Evolutionary conservation across 345 rosid species (phyloP), one percentile per base, ranked within the genome.

Genomic region (Aethionema arabicum): DNA sequence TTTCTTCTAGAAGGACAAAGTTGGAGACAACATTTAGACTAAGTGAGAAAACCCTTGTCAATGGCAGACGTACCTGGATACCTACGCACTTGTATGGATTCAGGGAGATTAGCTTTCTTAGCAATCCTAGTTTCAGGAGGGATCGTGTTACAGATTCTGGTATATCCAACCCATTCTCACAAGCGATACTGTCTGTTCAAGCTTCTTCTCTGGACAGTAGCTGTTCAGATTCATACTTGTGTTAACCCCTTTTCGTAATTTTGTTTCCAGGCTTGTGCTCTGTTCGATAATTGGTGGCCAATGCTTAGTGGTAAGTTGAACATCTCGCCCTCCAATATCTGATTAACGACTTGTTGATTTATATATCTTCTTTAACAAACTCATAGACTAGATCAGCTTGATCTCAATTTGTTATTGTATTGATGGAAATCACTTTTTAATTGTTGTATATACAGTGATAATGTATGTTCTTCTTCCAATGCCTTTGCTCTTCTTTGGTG

Each of bases 211-310:
- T 6, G 6, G n/a, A n/a, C n/a, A n/a, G n/a, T n/a, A n/a, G n/a
- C n/a, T n/a, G n/a, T n/a, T 0, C 52, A 2, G 7, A 2, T 29
- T 59, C 31, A 45, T 16, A 11, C 54, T 13, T 43, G 21, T 45
- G 5, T 29, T 39, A 51, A 46, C 3, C 5, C 31, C 5, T 7
- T 11, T 40, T 37, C 15, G 55, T 58, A 5, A 36, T 59, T 59
- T 32, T 61, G 41, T 67, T 67, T 70, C 43, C 78, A 89, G 98
- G 95, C 98, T 39, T 92, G 99, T 74, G 99, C 97, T 50, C 50
- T 93, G 75, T 93, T 84, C 55, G 32, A 84, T 74, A 93, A 89
- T 40, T 93, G 99, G 99, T 89, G 99, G 99, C 96, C 97, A 37
- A 87, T 93, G 98, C 78, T 92, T 42, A 75, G 86, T 60, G 79